Conservation (phyloP, 306 rosid species). For the Parietaria judaica region DNA sequence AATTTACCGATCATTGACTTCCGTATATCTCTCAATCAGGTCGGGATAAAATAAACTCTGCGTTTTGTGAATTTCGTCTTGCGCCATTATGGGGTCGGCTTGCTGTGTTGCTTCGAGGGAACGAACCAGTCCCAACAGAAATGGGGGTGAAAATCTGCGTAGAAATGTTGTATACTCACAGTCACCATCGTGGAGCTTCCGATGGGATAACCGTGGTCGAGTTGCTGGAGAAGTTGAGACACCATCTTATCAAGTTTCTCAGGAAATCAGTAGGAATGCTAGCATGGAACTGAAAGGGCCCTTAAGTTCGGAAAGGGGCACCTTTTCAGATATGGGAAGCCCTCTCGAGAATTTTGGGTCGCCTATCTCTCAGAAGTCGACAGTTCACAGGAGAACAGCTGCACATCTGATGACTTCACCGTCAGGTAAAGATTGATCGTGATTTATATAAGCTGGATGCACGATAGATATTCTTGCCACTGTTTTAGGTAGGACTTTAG, state of each 20-base stretch:
- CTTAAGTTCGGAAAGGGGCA: slow-evolving; percentile 49
- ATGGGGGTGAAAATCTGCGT: slow-evolving; percentile 29
- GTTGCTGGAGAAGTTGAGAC: slow-evolving; percentile 47
- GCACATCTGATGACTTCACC: slow-evolving; percentile 39
- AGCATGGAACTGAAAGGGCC: slow-evolving; percentile 63
- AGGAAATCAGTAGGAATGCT: slow-evolving; percentile 35
- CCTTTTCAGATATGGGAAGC: slow-evolving; percentile 47
- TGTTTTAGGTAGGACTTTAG: not conserved
- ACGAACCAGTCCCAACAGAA: slow-evolving; percentile 11
- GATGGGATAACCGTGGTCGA: slow-evolving; percentile 43
- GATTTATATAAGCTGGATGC: not conserved
- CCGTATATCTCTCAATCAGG: slow-evolving; percentile 3
- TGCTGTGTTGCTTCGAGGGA: slow-evolving; percentile 24
- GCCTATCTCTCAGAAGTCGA: slow-evolving; percentile 49
- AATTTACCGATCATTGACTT: not conserved
- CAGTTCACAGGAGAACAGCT: slow-evolving; percentile 31
- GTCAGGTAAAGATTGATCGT: slow-evolving; percentile 33
- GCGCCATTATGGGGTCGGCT: slow-evolving; percentile 25
- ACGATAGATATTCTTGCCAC: not conserved
- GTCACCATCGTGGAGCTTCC: slow-evolving; percentile 49
- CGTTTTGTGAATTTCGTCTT: not conserved
- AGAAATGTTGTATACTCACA: slow-evolving; percentile 43
- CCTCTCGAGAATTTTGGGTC: slow-evolving; percentile 43
- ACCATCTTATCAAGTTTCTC: slow-evolving; percentile 30
- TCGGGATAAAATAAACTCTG: slow-evolving; percentile 2